These are phyloP conservation scores for Ophiorrhiza pumila DNA, from an alignment of 257 asterid genomes.

Conservation along the genomic window DNA sequence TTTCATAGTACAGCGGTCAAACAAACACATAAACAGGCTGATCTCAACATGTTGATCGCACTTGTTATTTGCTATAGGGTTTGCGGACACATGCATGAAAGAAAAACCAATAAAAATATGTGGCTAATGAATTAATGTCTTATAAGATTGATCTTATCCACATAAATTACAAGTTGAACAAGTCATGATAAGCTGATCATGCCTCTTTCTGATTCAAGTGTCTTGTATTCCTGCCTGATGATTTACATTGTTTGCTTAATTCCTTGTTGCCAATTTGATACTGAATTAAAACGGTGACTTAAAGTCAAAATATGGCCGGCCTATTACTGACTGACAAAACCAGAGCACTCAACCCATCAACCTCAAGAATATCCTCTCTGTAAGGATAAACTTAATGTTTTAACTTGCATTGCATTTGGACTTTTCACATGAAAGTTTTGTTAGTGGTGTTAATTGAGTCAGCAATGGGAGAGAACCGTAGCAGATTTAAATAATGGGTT, in stretches of 20 bases:
- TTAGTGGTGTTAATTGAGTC: neutral
- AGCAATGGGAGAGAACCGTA: neutral
- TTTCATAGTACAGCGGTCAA: neutral
- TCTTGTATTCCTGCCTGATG: too few relatives aligned
- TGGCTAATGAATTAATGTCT: neutral
- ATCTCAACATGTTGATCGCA: neutral
- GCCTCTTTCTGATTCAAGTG: neutral
- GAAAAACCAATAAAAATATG: neutral
- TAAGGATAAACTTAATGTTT: neutral
- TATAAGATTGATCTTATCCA: conserved; percentile 1
- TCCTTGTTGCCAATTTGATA: neutral
- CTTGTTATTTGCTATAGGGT: neutral
- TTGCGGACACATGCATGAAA: neutral
- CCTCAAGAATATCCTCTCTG: neutral
- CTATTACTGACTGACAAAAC: neutral
- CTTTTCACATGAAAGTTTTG: too few relatives aligned
- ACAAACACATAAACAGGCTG: neutral
- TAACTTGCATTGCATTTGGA: neutral
- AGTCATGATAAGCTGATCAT: neutral
- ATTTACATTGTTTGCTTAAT: neutral
- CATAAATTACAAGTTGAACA: neutral
- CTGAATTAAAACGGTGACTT: neutral
- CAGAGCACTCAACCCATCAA: neutral
- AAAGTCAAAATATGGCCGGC: neutral
- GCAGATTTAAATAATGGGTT: neutral